Conservation (phyloP, 2,329 filamentous ascomycete species). For the Colletotrichum viniferum region DNA sequence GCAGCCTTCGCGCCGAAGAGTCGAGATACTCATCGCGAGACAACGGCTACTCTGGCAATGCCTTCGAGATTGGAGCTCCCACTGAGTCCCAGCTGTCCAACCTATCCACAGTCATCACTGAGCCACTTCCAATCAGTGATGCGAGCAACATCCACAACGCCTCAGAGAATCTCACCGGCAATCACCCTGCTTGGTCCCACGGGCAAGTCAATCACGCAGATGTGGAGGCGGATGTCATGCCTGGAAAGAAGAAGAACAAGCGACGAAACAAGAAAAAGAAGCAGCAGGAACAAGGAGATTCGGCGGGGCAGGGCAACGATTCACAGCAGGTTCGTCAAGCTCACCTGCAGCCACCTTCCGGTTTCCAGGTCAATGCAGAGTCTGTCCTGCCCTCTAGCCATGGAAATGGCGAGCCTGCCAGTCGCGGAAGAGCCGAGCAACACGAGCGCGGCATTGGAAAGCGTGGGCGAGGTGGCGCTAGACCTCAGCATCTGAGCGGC, state of each 20-base stretch:
- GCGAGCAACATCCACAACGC: not conserved
- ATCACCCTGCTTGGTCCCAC: not conserved
- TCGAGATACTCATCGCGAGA: not conserved
- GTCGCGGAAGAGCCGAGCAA: not conserved
- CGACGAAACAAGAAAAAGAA: not conserved
- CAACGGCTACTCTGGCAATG: not conserved
- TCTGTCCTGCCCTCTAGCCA: not conserved
- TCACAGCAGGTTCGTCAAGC: not conserved
- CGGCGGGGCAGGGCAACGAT: not conserved
- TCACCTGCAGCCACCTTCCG: not conserved
- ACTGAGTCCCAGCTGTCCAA: not conserved
- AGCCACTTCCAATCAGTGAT: not conserved
- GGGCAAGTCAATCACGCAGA: not conserved
- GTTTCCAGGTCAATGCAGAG: not conserved
- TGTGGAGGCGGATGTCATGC: not conserved
- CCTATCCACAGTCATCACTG: not conserved
- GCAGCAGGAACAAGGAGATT: not conserved
- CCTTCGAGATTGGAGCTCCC: not conserved
- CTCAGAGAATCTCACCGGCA: not conserved
- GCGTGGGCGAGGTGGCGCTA: not conserved
- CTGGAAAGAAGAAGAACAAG: not conserved
- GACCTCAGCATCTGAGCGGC: not conserved
- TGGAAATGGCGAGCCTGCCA: not conserved
- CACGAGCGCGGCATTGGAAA: not conserved
- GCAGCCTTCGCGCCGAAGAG: not conserved